Evolutionary conservation across 345 rosid genomes (phyloP).

Genomic region (Camelina hispida): DNA sequence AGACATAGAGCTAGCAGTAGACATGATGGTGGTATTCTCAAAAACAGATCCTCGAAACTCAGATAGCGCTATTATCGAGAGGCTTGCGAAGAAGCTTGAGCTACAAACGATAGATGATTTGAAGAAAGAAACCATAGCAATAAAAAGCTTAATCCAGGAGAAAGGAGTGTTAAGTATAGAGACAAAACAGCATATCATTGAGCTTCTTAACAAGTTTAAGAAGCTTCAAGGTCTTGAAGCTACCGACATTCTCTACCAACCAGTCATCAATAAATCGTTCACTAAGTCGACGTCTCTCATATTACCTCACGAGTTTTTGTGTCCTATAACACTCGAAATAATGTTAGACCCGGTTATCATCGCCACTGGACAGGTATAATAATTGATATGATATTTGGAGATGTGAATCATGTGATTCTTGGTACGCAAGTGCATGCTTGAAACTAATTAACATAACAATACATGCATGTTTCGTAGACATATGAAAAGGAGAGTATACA

Average conservation of each 20-base stretch:
- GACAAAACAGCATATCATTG: conserved; percentile 56
- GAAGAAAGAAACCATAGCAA: conserved; percentile 60
- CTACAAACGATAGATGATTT: conserved; percentile 60
- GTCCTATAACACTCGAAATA: conserved; percentile 81
- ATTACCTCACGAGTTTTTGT: conserved; percentile 78
- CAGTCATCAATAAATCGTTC: conserved; percentile 43
- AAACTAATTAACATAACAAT: conserved; percentile 13
- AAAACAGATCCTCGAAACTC: conserved; percentile 65
- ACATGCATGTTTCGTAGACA: conserved; percentile 48
- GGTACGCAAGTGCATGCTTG: neutral
- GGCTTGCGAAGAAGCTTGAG: conserved; percentile 78
- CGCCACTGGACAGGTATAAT: conserved; percentile 74
- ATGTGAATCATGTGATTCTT: neutral
- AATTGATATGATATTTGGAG: neutral
- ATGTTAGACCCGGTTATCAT: conserved; percentile 84
- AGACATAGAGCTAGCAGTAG: conserved; percentile 84
- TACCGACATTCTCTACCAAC: conserved; percentile 49
- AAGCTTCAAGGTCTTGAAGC: conserved; percentile 61
- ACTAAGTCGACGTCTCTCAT: conserved; percentile 52
- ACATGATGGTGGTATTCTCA: conserved; percentile 73
- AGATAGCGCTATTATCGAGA: conserved; percentile 68
- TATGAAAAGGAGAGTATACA: conserved; percentile 74
- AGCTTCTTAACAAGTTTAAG: conserved; percentile 72
- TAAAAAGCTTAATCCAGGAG: conserved; percentile 53
- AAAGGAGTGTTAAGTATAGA: conserved; percentile 50